Evolutionary conservation across 441 rosid species (phyloP).

Genomic region (Gossypium gossypioides): DNA sequence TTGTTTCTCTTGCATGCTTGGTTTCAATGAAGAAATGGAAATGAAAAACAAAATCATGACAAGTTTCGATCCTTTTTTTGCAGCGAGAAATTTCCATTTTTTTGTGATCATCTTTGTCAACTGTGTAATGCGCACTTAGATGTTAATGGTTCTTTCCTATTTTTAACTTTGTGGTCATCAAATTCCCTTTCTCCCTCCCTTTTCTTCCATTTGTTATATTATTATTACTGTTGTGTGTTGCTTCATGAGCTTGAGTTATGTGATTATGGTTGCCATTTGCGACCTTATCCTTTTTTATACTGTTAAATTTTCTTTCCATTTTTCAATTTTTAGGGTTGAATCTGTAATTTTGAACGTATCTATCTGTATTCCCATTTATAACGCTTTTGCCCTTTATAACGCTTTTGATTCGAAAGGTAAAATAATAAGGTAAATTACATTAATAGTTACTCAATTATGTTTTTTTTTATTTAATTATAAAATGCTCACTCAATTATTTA

Average conservation of each 20-base stretch:
- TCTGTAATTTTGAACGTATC: too few species aligned
- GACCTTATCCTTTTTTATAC: background rate
- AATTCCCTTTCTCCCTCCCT: background rate
- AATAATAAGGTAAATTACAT: too few species aligned
- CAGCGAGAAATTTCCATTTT: background rate
- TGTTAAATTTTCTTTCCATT: background rate
- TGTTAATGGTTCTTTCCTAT: too few species aligned
- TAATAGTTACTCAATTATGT: too few species aligned
- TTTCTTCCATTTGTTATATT: background rate
- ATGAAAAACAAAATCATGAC: background rate
- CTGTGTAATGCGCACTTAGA: background rate
- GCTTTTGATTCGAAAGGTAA: too few species aligned
- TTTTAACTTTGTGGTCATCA: background rate
- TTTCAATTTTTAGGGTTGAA: too few species aligned
- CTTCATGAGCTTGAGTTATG: background rate
- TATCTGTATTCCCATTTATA: too few species aligned
- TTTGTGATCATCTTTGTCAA: background rate
- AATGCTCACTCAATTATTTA: too few species aligned
- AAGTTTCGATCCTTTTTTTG: background rate
- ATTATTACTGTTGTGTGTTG: background rate
- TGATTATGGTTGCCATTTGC: background rate
- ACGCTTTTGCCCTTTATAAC: too few species aligned
- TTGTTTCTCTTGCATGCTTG: background rate
- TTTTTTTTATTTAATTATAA: too few species aligned
- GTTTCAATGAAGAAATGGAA: background rate